Conservation (phyloP, 2,329 filamentous ascomycete species). For the Bisporella sp. region DNA sequence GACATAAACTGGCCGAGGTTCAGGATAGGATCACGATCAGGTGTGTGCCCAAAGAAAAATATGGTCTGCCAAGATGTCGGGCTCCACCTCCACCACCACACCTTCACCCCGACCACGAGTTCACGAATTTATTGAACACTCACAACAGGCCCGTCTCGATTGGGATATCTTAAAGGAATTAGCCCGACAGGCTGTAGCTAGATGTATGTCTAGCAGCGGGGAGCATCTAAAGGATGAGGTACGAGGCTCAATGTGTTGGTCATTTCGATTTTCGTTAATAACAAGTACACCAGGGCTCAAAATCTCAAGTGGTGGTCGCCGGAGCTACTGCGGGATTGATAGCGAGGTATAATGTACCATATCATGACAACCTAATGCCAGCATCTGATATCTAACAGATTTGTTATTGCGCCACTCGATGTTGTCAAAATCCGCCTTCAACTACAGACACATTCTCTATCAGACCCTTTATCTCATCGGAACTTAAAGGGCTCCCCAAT, state of each 20-base stretch:
- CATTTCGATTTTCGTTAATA: neutral
- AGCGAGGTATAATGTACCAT: constrained; percentile 53
- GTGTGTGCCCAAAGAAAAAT: no score
- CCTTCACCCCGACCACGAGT: no score
- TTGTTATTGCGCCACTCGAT: constrained; percentile 90
- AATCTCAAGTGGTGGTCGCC: constrained; percentile 56
- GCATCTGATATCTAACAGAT: constrained; percentile 42
- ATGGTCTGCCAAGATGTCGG: no score
- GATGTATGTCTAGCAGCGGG: constrained; percentile 13
- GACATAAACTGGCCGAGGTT: no score
- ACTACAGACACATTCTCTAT: constrained; percentile 74
- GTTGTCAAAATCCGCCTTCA: constrained; percentile 98
- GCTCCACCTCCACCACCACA: no score
- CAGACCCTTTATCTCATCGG: constrained; percentile 58
- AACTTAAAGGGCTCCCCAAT: constrained; percentile 39
- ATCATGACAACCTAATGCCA: neutral
- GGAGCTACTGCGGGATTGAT: constrained; percentile 75
- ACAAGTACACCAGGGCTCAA: constrained; percentile 46
- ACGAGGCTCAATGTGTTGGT: constrained; percentile 1
- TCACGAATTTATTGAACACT: no score
- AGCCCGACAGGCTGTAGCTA: neutral
- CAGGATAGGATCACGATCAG: no score
- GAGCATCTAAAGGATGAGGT: constrained; percentile 31
- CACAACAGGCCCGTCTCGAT: no score
- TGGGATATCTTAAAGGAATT: no score